Base-by-base conservation (phyloP, 176 grass and related monocot species). In the Puya raimondii region DNA sequence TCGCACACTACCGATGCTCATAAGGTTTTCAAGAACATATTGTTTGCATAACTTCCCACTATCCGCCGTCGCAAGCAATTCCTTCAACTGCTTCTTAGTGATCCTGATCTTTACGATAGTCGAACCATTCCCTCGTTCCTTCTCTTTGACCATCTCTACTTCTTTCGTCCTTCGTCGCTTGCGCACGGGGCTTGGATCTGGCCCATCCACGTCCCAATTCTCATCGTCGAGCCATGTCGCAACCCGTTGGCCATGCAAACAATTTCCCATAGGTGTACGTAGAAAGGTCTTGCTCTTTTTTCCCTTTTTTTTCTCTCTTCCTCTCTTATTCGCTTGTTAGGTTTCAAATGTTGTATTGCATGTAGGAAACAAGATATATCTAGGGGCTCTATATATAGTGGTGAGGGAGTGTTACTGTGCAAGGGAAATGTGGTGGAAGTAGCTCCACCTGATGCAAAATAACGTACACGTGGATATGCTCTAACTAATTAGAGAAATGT, bases 21-120 rank as follows among this genome's bases (percentile, higher is more conserved):
- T 65, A 1, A 92, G 83, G 79, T 83, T 83, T 13, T 79, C 81
- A 20, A 86, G 3, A 13, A 70, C 80, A 25, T 76, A 65, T 23
- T 74, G 64, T 11, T 51, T 53, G 0, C 80, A 65, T 14, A 47
- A 29, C 4, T 68, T 70, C 11, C 56, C 77, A 49, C 23, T 70
- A 23, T 89, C 77, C 2, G 76, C 73, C 54, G 75, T 66, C 51
- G 57, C 73, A 25, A 93, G 77, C 5, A 93, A 69, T 27, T 86
- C 83, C 11, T 80, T 66, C 74, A 93, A 78, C 64, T 93, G 80
- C 80, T 89, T 93, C 78, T 68, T 84, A 0, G 78, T 79, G 67
- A 93, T 89, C 80, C 81, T 88, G 72, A 93, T 81, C 78, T 83
- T 83, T 53, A 89, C 83, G 67, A 68, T 76, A 13, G 72, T 79